Conservation (phyloP, 208 protist species). For the Leptomonas seymouri region DNA sequence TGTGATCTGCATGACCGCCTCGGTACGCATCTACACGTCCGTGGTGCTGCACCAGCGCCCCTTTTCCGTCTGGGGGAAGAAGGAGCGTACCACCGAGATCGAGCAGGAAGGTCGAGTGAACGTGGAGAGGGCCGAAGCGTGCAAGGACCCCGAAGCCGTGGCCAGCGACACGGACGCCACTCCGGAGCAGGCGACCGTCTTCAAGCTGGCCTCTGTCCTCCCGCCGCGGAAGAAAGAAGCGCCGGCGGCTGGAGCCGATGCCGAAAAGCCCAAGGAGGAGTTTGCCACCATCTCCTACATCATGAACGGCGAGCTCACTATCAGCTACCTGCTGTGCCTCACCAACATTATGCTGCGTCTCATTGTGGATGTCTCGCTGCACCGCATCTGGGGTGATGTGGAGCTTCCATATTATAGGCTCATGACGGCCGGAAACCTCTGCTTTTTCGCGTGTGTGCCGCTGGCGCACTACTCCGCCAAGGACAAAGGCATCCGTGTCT, state of each 20-base stretch:
- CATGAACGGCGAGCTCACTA: slow-evolving; percentile 68
- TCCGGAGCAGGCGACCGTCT: slow-evolving; percentile 10
- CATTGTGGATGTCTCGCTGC: slow-evolving; percentile 51
- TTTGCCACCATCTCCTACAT: slow-evolving; percentile 32
- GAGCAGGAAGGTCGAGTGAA: not conserved
- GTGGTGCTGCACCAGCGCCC: slow-evolving; percentile 7
- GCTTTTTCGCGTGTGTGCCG: slow-evolving; percentile 56
- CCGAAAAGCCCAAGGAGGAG: slow-evolving; percentile 2
- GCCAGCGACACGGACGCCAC: not conserved
- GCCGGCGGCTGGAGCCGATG: not conserved
- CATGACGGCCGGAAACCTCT: slow-evolving; percentile 38
- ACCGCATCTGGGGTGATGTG: slow-evolving; percentile 35
- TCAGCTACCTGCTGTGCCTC: slow-evolving; percentile 53
- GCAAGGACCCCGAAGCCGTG: not conserved
- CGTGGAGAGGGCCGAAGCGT: not conserved
- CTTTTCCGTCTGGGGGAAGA: not conserved
- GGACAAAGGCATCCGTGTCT: slow-evolving; percentile 65
- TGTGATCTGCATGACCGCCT: slow-evolving; percentile 44
- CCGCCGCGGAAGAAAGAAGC: not conserved
- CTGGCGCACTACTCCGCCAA: slow-evolving; percentile 64
- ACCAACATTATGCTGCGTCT: slow-evolving; percentile 59
- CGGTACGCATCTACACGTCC: slow-evolving; percentile 42
- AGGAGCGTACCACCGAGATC: not conserved
- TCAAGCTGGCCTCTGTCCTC: slow-evolving; percentile 4
- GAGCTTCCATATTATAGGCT: slow-evolving; percentile 32